Conservation (phyloP, 495 filamentous ascomycete genomes). For the Daldinia loculata region DNA sequence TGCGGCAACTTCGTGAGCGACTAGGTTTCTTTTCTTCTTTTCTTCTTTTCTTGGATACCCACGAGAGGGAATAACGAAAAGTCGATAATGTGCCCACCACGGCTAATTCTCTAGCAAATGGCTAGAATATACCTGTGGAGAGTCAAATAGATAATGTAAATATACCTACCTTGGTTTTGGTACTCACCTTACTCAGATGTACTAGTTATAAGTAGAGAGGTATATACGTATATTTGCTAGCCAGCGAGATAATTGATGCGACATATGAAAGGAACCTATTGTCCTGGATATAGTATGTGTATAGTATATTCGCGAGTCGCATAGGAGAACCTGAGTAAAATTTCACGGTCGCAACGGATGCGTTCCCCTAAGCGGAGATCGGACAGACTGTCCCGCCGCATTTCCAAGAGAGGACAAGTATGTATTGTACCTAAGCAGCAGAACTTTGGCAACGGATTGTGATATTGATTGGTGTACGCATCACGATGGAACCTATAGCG, state of each 20-base stretch:
- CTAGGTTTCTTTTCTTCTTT: conserved; percentile 1
- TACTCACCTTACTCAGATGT: background rate
- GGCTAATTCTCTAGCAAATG: conserved; percentile 11
- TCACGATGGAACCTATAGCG: conserved; percentile 21
- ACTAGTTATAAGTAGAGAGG: background rate
- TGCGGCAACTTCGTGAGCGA: background rate
- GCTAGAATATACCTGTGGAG: conserved; percentile 6
- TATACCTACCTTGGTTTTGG: conserved; percentile 15
- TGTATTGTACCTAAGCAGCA: conserved; percentile 11
- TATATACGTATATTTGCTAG: background rate
- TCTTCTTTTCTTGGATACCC: background rate
- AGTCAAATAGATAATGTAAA: conserved; percentile 13
- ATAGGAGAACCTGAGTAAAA: conserved; percentile 5
- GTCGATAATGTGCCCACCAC: background rate
- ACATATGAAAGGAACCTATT: conserved; percentile 18
- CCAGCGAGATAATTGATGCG: conserved; percentile 1
- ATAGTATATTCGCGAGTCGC: background rate
- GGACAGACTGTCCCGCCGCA: conserved; percentile 32
- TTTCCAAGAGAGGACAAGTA: conserved; percentile 36
- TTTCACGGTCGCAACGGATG: conserved; percentile 26
- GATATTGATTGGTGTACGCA: conserved; percentile 27
- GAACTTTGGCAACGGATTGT: conserved; percentile 25
- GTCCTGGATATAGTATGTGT: background rate
- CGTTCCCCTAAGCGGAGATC: conserved; percentile 29
- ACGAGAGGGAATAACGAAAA: conserved; percentile 13